Conservation (phyloP, 1,139 yeast species). For the Taphrina pruni region DNA sequence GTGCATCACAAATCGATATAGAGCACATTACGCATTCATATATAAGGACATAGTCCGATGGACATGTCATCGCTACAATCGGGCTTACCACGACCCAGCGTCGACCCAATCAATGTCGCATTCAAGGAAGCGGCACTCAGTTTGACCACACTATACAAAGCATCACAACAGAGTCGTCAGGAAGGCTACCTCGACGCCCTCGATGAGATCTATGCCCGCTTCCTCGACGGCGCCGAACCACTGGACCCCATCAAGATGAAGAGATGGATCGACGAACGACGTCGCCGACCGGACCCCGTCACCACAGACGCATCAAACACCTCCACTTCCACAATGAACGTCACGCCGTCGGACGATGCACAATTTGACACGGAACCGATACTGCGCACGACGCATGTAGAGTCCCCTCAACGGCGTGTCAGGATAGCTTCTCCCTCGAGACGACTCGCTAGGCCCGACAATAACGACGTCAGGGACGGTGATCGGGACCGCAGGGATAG, state of each 20-base stretch:
- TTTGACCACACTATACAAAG: conserved; percentile 40
- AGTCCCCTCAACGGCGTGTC: conserved; percentile 1
- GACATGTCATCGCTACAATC: conserved; percentile 36
- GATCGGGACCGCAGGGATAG: conserved; percentile 22
- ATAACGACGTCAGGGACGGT: neutral
- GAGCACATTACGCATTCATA: too few relatives aligned
- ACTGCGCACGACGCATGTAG: neutral
- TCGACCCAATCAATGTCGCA: conserved; percentile 23
- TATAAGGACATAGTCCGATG: neutral
- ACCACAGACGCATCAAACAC: neutral
- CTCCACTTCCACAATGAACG: neutral
- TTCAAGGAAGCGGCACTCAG: conserved; percentile 42
- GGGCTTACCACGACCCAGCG: conserved; percentile 25
- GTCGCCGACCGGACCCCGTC: neutral
- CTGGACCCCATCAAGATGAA: conserved; percentile 14
- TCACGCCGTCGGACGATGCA: neutral
- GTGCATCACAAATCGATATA: too few relatives aligned
- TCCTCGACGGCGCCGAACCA: conserved; percentile 3
- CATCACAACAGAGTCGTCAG: conserved; percentile 39
- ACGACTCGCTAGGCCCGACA: conserved; percentile 6
- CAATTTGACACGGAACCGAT: conserved; percentile 10
- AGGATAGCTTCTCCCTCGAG: conserved; percentile 4
- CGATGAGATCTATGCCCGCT: conserved; percentile 45
- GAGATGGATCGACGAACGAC: conserved; percentile 31
- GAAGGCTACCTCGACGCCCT: conserved; percentile 42